These are phyloP conservation scores for Dichomitus squalens DNA, from an alignment of 1,284 basidiomycete species.

Conservation along the genomic window DNA sequence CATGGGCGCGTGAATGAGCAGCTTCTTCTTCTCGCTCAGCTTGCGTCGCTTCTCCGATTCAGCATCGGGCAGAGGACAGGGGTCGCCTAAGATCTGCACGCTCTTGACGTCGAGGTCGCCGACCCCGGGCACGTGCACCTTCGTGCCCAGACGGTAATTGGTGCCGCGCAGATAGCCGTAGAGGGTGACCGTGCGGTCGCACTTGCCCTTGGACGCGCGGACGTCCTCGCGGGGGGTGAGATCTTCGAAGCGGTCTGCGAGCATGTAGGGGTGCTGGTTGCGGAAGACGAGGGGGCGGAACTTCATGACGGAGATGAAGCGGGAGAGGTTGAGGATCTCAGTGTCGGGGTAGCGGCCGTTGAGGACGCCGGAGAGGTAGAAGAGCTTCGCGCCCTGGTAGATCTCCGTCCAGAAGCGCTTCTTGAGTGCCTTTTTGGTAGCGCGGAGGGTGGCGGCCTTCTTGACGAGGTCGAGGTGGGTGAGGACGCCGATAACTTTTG, in stretches of 20 bases:
- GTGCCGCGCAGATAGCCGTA: constrained; percentile 97
- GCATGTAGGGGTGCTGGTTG: constrained; percentile 93
- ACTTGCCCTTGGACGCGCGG: constrained; percentile 79
- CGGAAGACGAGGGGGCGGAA: constrained; percentile 97
- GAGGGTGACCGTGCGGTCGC: constrained; percentile 88
- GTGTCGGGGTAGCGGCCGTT: constrained; percentile 98
- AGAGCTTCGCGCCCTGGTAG: constrained; percentile 97
- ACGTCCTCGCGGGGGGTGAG: constrained; percentile 89
- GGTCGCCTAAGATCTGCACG: constrained; percentile 83
- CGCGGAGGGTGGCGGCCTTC: constrained; percentile 84
- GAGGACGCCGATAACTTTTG: constrained; percentile 96
- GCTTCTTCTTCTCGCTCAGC: constrained; percentile 93
- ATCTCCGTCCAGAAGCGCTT: constrained; percentile 99
- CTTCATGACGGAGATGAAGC: constrained; percentile 98
- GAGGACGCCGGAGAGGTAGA: constrained; percentile 96
- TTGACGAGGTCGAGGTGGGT: constrained; percentile 97
- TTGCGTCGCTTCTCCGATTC: constrained; percentile 93
- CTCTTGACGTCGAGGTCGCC: constrained; percentile 83
- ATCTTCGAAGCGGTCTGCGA: constrained; percentile 96
- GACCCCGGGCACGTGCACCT: constrained; percentile 94
- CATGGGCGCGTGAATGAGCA: constrained; percentile 96
- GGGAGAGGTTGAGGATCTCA: constrained; percentile 94
- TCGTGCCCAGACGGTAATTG: constrained; percentile 80
- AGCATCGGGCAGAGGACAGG: constrained; percentile 91
- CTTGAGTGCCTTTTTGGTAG: constrained; percentile 95